Base-by-base conservation (phyloP, 116 monocot genomes). In the Trichopus zeylanicus region DNA sequence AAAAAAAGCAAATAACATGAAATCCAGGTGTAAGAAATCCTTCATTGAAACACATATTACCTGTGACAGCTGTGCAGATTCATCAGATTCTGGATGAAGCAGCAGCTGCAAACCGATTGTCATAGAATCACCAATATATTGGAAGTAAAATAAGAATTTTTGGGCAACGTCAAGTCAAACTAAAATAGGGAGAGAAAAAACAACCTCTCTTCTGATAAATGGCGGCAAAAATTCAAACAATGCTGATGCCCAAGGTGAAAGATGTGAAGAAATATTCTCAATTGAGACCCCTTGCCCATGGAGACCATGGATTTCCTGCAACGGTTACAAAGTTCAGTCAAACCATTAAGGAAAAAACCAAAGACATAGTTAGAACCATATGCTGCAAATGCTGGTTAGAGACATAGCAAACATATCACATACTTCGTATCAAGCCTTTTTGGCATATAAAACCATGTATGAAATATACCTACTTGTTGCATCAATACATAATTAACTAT, bases 191-290 rank as follows among this genome's bases (percentile, higher is more conserved):
- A 16, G 7, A 19, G 4, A 34, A 49, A 51, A 29, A 26, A 25
- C 26, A 21, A 94, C 89, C 89, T 94, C 73, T 67, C 64, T 86
- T 70, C 75, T 80, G n/a, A 94, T 75, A 63, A 86, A 94, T 48
- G 78, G 75, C 26, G 94, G 89, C 57, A 94, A 72, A 68, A 89
- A 83, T 60, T 86, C 83, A 62, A 89, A 89, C 37, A 94, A 73
- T 7, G 94, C 94, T 62, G 89, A 83, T 54, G 94, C 89, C 89
- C 89, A 94, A 46, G 94, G 94, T 73, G 94, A 94, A 77, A 94
- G 89, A 51, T 86, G 70, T 28, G 65, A 52, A 55, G 80, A 69
- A 53, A 94, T 86, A 4, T 81, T 76, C 51, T 89, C 86, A 55
- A 68, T 26, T 23, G 89, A 74, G 67, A 94, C 66, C 52, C 94